phyloP scores from a whole-genome alignment of 192 early-diverging fungal genomes.

The Coemansia sp. region DNA sequence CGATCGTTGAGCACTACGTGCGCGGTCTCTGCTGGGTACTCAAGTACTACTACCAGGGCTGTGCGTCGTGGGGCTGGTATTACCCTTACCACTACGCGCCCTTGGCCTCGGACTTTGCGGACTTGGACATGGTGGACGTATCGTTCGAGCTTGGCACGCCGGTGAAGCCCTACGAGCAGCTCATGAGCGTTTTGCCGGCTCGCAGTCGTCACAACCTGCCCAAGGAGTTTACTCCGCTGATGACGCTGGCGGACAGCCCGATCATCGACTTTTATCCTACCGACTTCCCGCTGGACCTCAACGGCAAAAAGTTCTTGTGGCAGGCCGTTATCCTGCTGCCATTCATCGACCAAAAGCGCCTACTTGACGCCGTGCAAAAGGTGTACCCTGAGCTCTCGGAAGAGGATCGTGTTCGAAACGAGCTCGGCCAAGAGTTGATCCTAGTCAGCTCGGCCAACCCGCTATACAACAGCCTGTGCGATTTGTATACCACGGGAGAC shows the following conservation, averaged over 20 bases:
- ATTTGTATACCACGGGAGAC: conserved; percentile 32
- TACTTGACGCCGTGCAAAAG: conserved; percentile 71
- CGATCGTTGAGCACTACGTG: conserved; percentile 78
- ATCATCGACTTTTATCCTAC: conserved; percentile 96
- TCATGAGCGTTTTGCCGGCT: conserved; percentile 96
- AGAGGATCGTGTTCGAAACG: conserved; percentile 78
- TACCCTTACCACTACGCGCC: conserved; percentile 98
- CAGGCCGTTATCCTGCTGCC: conserved; percentile 91
- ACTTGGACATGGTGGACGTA: conserved; percentile 71
- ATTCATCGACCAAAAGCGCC: conserved; percentile 86
- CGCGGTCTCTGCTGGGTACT: conserved; percentile 98
- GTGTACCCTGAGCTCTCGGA: conserved; percentile 63
- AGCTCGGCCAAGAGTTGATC: conserved; percentile 60
- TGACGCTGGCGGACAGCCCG: conserved; percentile 79
- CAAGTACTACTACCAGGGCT: conserved; percentile 92
- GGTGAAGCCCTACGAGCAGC: conserved; percentile 90
- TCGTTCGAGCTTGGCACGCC: conserved; percentile 83
- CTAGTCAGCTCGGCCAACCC: conserved; percentile 62
- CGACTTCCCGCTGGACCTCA: conserved; percentile 87
- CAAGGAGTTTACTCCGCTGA: conserved; percentile 65
- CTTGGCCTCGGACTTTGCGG: conserved; percentile 76
- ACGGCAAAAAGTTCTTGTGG: conserved; percentile 96
- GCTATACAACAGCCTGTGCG: conserved; percentile 59
- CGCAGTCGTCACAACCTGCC: conserved; percentile 64
- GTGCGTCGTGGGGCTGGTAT: conserved; percentile 97